Base-by-base conservation (phyloP, 345 rosid species). In the sweet orange (Citrus sinensis) region DNA sequence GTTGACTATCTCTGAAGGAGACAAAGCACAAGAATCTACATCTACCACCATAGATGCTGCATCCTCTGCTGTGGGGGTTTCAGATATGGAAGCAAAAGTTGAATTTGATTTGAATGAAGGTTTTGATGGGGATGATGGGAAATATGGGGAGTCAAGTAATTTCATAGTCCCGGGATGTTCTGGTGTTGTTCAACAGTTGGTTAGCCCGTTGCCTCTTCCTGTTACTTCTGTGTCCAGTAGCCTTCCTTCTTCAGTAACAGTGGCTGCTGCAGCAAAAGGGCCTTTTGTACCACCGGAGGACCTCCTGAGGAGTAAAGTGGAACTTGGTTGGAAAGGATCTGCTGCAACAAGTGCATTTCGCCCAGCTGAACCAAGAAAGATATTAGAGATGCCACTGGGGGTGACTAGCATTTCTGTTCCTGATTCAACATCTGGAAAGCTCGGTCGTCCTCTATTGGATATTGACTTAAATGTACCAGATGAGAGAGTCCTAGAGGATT, bases 341-440 rank as follows among this genome's bases (percentile, higher is more conserved):
- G 99, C 98, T 2, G 99, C 99, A 62, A 95, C 99, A 27, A 95
- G 99, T 84, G 99, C 99, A 17, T 95, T 95, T 84, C 87, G 99
- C 14, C 99, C 99, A 29, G 97, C 99, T 71, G 99, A 91, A 83
- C 97, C 98, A 19, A 84, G 98, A 82, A 93, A 88, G 80, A 27
- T 54, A 27, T 49, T 81, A 68, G 97, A 91, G 72, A 86, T 83
- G 82, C 76, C 83, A 27, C 58, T 84, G 22, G 71, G 86, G 71
- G 75, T 84, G 6, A 76, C 73, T n/a, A 75, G 63, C 59, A 29
- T 63, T n/a, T 83, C 82, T 81, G 37, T 76, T 2, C 65, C 81
- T 73, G 92, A 86, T 80, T 86, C 81, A 70, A 70, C 87, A 73
- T 73, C 80, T 49, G 83, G 84, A 58, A 92, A 87, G 66, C 89